These are phyloP conservation scores for Citrus hindsii DNA, from an alignment of 345 rosid genomes.

Conservation along the genomic window DNA sequence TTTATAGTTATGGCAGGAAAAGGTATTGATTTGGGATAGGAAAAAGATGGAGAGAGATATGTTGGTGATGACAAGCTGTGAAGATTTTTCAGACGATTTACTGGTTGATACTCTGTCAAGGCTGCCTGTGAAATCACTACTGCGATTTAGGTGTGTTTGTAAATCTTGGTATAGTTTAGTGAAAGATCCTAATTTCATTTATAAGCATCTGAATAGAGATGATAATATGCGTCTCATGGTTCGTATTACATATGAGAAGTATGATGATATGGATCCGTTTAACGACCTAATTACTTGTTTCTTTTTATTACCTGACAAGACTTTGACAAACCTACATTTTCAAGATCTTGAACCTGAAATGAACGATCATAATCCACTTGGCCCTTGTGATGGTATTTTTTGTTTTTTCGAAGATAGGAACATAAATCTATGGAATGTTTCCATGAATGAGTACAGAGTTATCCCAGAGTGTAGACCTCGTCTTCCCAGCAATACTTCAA, in stretches of 20 bases:
- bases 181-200: neutral
- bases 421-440: too few species aligned
- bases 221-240: too few species aligned
- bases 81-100: neutral
- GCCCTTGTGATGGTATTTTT: too few species aligned
- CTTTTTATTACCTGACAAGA: neutral
- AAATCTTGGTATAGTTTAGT: neutral
- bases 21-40: neutral
- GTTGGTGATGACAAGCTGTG: neutral
- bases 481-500: too few species aligned
- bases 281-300: neutral
- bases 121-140: too few species aligned
- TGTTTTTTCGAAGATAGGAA: too few species aligned
- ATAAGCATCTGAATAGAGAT: neutral
- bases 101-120: neutral
- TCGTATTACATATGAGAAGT: neutral
- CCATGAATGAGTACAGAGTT: too few species aligned
- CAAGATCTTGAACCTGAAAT: neutral
- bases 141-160: too few species aligned
- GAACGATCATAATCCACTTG: too few species aligned
- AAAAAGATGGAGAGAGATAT: neutral
- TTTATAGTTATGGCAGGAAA: neutral
- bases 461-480: fast-evolving
- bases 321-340: neutral
- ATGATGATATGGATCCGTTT: neutral